These are phyloP conservation scores for Acanthamoeba lugdunensis DNA, from an alignment of 208 protist species.

Conservation along the genomic window DNA sequence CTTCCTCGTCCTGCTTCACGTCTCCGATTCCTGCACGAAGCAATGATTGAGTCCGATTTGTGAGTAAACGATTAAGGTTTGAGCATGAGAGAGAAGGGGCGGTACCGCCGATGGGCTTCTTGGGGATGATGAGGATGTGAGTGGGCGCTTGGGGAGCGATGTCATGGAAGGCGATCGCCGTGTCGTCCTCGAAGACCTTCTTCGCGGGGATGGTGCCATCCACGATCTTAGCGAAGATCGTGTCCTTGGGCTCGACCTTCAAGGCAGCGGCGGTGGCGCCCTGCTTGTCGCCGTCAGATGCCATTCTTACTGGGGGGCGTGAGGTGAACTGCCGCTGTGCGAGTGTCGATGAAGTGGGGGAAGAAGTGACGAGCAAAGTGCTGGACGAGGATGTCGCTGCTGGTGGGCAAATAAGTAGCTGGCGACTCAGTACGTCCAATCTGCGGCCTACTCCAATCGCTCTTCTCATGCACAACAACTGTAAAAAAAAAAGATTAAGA, in stretches of 20 bases:
- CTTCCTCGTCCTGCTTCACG: constrained; percentile 34
- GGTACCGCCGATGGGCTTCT: constrained; percentile 70
- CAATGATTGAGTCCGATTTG: not conserved
- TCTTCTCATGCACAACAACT: not conserved
- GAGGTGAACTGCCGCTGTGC: not conserved
- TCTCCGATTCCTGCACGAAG: constrained; percentile 14
- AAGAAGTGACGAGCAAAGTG: not conserved
- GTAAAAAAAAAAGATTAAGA: not conserved
- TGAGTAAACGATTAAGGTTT: not conserved
- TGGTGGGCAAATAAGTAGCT: not conserved
- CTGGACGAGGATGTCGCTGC: not conserved
- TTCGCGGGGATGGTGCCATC: constrained; percentile 75
- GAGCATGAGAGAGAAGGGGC: not conserved
- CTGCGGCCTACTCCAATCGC: not conserved
- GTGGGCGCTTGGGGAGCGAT: constrained; percentile 82
- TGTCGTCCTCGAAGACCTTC: constrained; percentile 81
- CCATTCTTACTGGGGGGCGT: not conserved
- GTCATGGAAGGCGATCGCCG: constrained; percentile 83
- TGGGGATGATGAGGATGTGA: constrained; percentile 86
- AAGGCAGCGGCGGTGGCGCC: constrained; percentile 71
- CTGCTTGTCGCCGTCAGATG: constrained; percentile 59
- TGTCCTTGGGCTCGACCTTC: constrained; percentile 77
- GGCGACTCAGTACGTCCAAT: constrained; percentile 43
- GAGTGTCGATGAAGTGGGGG: not conserved
- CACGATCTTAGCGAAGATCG: constrained; percentile 85